Conservation (phyloP, 2,329 filamentous ascomycete genomes). For the Grosmannia huntii region DNA sequence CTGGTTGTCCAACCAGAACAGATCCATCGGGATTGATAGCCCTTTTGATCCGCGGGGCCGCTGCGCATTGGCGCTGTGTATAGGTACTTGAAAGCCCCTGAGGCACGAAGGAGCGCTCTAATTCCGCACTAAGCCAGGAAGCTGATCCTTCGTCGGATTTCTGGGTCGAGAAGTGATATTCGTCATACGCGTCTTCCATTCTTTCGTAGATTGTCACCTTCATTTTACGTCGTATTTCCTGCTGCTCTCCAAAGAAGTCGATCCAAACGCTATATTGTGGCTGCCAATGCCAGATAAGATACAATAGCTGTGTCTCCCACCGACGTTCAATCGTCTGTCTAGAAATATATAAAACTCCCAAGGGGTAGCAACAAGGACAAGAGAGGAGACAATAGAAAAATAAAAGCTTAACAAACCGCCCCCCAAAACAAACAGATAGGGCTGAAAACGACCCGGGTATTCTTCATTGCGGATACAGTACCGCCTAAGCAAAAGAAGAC, state of each 20-base stretch:
- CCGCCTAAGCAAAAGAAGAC: conserved; percentile 4
- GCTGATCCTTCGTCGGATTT: not conserved
- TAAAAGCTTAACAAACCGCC: not conserved
- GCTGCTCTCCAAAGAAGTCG: not conserved
- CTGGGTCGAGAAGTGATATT: too few species aligned
- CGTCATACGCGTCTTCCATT: too few species aligned
- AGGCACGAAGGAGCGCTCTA: too few species aligned
- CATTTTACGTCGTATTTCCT: too few species aligned
- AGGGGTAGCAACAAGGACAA: not conserved
- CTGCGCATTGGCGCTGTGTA: not conserved
- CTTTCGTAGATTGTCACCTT: too few species aligned
- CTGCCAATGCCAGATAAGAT: not conserved
- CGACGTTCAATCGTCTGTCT: conserved; percentile 1
- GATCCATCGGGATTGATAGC: not conserved
- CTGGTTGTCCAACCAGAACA: not conserved
- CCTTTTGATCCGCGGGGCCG: not conserved
- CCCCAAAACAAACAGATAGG: not conserved
- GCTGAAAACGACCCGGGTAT: conserved; percentile 6
- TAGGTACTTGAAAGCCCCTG: not conserved
- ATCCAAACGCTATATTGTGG: not conserved
- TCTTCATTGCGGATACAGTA: conserved; percentile 8
- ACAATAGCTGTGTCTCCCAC: not conserved
- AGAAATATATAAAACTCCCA: conserved; percentile 2
- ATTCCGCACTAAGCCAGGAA: too few species aligned
- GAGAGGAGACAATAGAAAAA: not conserved